These are phyloP conservation scores for Bryopsis sp. DNA, from an alignment of 139 green algal genomes.

Conservation along the genomic window DNA sequence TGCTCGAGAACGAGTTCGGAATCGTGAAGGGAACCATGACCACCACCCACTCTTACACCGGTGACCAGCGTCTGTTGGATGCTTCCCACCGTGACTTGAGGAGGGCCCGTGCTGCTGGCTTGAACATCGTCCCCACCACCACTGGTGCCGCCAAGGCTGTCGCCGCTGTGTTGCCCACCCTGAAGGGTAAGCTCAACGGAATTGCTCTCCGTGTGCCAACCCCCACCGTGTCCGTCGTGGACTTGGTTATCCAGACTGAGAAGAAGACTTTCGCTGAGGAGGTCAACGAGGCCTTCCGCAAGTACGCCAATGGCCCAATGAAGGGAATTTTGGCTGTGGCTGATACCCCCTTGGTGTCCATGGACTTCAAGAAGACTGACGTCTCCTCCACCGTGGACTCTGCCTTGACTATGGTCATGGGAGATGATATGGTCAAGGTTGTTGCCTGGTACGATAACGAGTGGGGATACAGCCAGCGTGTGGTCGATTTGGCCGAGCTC, in stretches of 20 bases:
- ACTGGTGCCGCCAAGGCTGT: constrained; percentile 98
- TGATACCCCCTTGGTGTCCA: constrained; percentile 10
- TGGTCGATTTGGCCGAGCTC: constrained; percentile 89
- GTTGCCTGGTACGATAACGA: constrained; percentile 41
- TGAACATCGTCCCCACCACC: constrained; percentile 99
- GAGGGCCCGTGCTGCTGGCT: constrained; percentile 87
- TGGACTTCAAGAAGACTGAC: constrained; percentile 5
- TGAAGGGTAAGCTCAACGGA: constrained; percentile 94
- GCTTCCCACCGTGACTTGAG: constrained; percentile 95
- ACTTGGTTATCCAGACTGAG: constrained; percentile 96
- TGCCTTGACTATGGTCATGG: constrained; percentile 98
- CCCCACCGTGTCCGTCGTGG: constrained; percentile 96
- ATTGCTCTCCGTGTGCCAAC: constrained; percentile 98
- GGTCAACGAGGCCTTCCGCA: constrained; percentile 95
- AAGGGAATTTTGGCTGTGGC: constrained; percentile 77
- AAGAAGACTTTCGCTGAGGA: constrained; percentile 99
- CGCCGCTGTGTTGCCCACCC: constrained; percentile 80
- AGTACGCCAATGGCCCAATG: constrained; percentile 68
- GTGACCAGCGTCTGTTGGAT: constrained; percentile 97
- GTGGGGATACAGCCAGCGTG: constrained; percentile 79
- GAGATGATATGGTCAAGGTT: constrained; percentile 97
- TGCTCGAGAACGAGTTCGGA: constrained; percentile 97
- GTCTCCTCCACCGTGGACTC: constrained; percentile 46
- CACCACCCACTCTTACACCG: constrained; percentile 99
- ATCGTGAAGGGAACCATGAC: constrained; percentile 99